A percentile compares a stretch with the other conserved stretches of the same genome.
phyloP scores from a whole-genome alignment of 495 filamentous ascomycete genomes.

The Articulospora tetracladia region DNA sequence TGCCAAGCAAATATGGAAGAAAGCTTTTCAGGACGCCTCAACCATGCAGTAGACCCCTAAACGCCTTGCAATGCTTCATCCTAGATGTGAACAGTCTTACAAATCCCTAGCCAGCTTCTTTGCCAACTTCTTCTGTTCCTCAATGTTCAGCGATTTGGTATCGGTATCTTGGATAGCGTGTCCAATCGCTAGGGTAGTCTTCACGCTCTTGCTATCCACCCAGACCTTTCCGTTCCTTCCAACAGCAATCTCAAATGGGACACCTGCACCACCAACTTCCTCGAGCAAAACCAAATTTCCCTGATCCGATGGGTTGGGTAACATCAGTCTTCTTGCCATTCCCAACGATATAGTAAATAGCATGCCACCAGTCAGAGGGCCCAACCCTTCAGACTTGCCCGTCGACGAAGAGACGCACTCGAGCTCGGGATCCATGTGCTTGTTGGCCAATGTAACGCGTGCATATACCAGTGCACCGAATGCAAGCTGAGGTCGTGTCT shows the following conservation, averaged over 20 bases:
- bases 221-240: constrained; percentile 92
- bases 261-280: constrained; percentile 70
- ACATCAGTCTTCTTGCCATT: constrained; percentile 73
- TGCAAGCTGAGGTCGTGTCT: constrained; percentile 76
- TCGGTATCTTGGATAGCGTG: constrained; percentile 76
- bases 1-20: too few species aligned
- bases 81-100: neutral
- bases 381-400: constrained; percentile 85
- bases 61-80: neutral
- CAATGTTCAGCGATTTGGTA: constrained; percentile 55
- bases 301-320: constrained; percentile 58
- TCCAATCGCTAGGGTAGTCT: constrained; percentile 72
- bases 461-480: constrained; percentile 82
- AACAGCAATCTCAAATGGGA: constrained; percentile 89
- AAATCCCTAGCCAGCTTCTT: constrained; percentile 44
- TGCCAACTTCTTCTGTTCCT: constrained; percentile 79
- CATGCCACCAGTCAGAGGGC: constrained; percentile 83
- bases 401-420: constrained; percentile 83
- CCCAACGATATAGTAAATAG: constrained; percentile 75
- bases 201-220: constrained; percentile 70
- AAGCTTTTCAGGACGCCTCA: neutral
- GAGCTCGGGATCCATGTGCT: constrained; percentile 83
- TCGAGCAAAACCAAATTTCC: constrained; percentile 73
- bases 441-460: constrained; percentile 67
- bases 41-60: neutral